Base-by-base conservation (phyloP, 306 rosid genomes). In the Elaeagnus macrophylla region DNA sequence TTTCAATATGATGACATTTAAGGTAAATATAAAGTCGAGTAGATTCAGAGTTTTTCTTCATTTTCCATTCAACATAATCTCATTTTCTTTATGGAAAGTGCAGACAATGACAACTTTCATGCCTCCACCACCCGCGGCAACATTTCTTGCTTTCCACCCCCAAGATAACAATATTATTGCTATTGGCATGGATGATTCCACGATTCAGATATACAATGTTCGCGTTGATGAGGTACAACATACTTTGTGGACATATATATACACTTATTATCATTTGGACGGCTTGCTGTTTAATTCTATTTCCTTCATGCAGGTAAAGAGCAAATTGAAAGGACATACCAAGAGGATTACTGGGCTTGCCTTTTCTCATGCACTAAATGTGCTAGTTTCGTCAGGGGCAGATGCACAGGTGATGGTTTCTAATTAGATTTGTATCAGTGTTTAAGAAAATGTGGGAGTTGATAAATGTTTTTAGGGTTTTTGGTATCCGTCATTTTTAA, bases 1-100 rank as follows among this genome's bases (percentile, higher is more conserved):
- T 61, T 84, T 84, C 68, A 84, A 84, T 66, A 84, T 84, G 89
- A 84, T 81, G 89, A 84, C 86, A 15, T 84, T 84, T 63, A 81
- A 84, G 94, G 94, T 84, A 71, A 49, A 51, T 37, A 7, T 45
- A 9, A 37, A 12, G 61, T 14, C 12, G 12, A 45, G 7, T 13
- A 7, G 18, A 16, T 12, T 7, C 1, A 16, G 5, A 17, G 4
- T 45, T 12, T 5, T 45, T 45, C 15, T 12, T 12, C 17, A 12
- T 45, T 45, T 15, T 45, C 15, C 15, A 45, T 61, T 67, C 65
- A 53, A 54, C 56, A 32, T 65, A 66, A 36, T 53, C 32, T 25
- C 11, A 42, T 20, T 70, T 58, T 58, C 18, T 39, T 56, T 3
- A 25, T 25, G 32, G 32, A 25, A 25, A 25, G 32, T 70, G 43